Evolutionary conservation across 441 rosid species (phyloP).

Genomic region (Erodium texanum): DNA sequence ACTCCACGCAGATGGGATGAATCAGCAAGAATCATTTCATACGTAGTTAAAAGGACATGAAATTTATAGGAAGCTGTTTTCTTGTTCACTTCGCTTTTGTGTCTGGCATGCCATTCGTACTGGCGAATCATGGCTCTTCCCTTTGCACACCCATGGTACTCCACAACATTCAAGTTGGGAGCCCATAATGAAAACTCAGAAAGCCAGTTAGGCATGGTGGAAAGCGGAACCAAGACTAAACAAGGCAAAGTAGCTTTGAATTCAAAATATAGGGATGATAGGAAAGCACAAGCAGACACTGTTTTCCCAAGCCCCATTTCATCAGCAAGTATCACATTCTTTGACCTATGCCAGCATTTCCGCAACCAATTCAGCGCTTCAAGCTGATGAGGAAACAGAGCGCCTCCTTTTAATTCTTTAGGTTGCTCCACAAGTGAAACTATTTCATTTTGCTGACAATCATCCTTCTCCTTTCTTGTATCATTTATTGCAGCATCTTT

Average conservation of each 20-base stretch:
- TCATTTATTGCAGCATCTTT: constrained; percentile 43
- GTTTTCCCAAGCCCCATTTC: constrained; percentile 99
- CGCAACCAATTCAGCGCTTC: constrained; percentile 99
- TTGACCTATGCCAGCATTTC: constrained; percentile 90
- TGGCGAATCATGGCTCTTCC: constrained; percentile 93
- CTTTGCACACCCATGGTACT: constrained; percentile 98
- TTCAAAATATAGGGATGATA: constrained; percentile 88
- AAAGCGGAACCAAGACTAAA: constrained; percentile 96
- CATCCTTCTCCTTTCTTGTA: constrained; percentile 34
- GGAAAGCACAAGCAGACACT: constrained; percentile 88
- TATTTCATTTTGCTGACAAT: constrained; percentile 49
- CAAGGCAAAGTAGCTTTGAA: constrained; percentile 89
- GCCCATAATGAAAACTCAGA: constrained; percentile 97
- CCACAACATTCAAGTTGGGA: constrained; percentile 89
- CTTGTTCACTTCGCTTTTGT: constrained; percentile 41
- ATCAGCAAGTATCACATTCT: constrained; percentile 99
- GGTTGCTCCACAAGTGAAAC: constrained; percentile 78
- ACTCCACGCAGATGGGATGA: constrained; percentile 92
- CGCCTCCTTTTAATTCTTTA: constrained; percentile 79
- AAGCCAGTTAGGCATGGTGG: constrained; percentile 98
- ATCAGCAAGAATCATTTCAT: constrained; percentile 99
- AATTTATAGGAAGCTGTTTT: constrained; percentile 70
- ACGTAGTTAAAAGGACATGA: constrained; percentile 94
- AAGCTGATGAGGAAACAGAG: constrained; percentile 96
- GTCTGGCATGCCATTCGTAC: constrained; percentile 89